phyloP scores from a whole-genome alignment of 306 rosid species.

The Fragaria vesca region DNA sequence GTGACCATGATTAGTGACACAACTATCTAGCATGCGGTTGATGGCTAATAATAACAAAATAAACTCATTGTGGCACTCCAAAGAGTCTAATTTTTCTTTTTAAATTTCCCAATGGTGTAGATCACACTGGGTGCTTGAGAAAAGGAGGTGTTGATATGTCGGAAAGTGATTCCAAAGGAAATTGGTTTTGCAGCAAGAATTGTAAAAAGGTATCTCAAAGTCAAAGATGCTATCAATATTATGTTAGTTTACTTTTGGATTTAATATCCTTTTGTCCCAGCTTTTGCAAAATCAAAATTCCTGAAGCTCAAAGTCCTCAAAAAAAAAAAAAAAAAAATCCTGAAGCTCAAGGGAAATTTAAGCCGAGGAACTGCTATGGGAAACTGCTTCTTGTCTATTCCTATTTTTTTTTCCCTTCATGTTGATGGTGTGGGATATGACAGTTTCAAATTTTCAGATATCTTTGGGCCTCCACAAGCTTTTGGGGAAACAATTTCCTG shows the following conservation, averaged over 20 bases:
- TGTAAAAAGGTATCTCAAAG: constrained; percentile 60
- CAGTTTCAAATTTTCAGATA: constrained; percentile 52
- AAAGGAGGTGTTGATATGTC: constrained; percentile 24
- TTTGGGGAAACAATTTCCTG: constrained; percentile 49
- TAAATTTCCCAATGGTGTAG: constrained; percentile 40
- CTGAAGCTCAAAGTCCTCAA: too few relatives aligned
- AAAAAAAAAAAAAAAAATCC: not conserved
- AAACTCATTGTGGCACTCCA: not conserved
- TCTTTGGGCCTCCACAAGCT: constrained; percentile 43
- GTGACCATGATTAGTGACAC: not conserved
- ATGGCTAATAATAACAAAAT: too few relatives aligned
- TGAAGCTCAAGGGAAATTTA: not conserved
- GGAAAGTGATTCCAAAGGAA: constrained; percentile 24
- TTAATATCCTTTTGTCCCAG: not conserved
- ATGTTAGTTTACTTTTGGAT: not conserved
- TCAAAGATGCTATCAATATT: constrained; percentile 3
- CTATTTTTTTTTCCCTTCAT: not conserved
- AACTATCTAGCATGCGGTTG: too few relatives aligned
- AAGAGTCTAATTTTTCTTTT: constrained; percentile 15
- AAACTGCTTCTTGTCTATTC: not conserved
- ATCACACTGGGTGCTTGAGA: constrained; percentile 62
- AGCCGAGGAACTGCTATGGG: too few relatives aligned
- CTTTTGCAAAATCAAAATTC: not conserved
- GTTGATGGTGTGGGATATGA: constrained; percentile 6
- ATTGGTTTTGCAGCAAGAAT: constrained; percentile 63